Evolutionary conservation across 805 yeast species (phyloP), one percentile per base, ranked within the genome.

Genomic region (Candida jianshihensis): DNA sequence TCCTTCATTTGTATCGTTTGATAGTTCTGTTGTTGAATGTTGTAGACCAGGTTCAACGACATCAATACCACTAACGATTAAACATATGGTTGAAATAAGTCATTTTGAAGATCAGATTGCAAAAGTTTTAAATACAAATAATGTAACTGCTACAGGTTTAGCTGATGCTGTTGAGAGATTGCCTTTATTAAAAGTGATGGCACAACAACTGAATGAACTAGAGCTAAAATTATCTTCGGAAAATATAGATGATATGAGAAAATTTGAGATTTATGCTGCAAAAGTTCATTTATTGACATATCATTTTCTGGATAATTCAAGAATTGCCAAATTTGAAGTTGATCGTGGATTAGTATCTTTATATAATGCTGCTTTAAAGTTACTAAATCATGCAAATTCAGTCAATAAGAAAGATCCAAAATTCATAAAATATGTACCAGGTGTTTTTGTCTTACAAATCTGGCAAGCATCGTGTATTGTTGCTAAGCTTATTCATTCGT

Each of bases 391-490:
- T 57, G 76, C 84, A 18, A 70, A 74, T 35, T 53, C 67, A 15
- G 75, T 87, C 42, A 79, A 80, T 41, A 63, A 68, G 17, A 64
- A 71, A 20, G 77, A 81, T 50, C 70, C 72, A 30, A 66, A 65
- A 24, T 81, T 86, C 50, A 73, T 89, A 52, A 75, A 71, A 48
- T 86, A 82, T 51, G 68, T 90, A 31, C 97, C 98, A 0, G 83
- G 83, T 34, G 87, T 85, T 2, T 81, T 84, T 53, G 75, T 88
- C 2, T 66, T 87, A 42, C 78, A 81, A 33, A 73, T 89, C 20
- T 88, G 97, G 96, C 97, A 92, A 59, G 83, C 96, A 1, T 78
- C 95, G 2, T 82, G 88, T 48, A 77, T 90, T 26, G 76, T 92
- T 22, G 84, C 83, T 36, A 79, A 85, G 49, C 64, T 90, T 33